These are phyloP conservation scores for Brassica balearica DNA, from an alignment of 441 rosid species.

Conservation along the genomic window DNA sequence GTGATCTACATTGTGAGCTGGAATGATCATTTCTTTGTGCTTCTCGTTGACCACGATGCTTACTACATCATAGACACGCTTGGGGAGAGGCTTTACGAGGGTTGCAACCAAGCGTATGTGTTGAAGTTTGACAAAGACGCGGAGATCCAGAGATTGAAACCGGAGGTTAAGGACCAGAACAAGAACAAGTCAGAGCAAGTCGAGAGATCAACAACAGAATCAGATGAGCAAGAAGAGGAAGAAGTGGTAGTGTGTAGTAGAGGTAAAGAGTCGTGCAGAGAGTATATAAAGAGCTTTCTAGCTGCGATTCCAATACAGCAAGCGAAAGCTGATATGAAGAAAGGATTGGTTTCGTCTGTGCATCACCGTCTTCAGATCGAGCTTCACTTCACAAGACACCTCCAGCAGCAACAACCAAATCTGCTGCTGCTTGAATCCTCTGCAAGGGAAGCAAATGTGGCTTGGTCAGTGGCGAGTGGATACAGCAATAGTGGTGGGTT, in stretches of 20 bases:
- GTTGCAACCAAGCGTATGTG: conserved; percentile 89
- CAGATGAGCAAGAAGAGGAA: conserved; percentile 41
- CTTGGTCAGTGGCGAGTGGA: conserved; percentile 31
- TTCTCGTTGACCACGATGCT: conserved; percentile 77
- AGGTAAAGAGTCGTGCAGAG: conserved; percentile 91
- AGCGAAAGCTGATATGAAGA: conserved; percentile 78
- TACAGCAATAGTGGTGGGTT: conserved; percentile 40
- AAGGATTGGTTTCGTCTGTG: conserved; percentile 70
- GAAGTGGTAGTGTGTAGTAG: conserved; percentile 56
- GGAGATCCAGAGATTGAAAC: conserved; percentile 50
- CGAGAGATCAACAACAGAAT: conserved; percentile 17
- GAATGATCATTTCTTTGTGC: conserved; percentile 92
- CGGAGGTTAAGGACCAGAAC: conserved; percentile 35
- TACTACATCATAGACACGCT: conserved; percentile 86
- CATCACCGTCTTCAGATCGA: conserved; percentile 90
- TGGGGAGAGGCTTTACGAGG: conserved; percentile 91
- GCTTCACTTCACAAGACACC: conserved; percentile 68
- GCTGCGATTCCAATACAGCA: conserved; percentile 91
- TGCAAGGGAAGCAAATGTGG: conserved; percentile 31
- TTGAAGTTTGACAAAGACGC: conserved; percentile 72
- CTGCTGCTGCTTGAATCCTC: conserved; percentile 34
- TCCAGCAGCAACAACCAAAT: conserved; percentile 19
- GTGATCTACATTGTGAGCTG: conserved; percentile 81
- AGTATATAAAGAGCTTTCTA: conserved; percentile 87
- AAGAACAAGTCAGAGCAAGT: conserved; percentile 35